Percentiles rank a stretch among this genome's conserved stretches.
Evolutionary conservation across 108 stramenopile genomes (phyloP).

Genomic region (Seminavis robusta): DNA sequence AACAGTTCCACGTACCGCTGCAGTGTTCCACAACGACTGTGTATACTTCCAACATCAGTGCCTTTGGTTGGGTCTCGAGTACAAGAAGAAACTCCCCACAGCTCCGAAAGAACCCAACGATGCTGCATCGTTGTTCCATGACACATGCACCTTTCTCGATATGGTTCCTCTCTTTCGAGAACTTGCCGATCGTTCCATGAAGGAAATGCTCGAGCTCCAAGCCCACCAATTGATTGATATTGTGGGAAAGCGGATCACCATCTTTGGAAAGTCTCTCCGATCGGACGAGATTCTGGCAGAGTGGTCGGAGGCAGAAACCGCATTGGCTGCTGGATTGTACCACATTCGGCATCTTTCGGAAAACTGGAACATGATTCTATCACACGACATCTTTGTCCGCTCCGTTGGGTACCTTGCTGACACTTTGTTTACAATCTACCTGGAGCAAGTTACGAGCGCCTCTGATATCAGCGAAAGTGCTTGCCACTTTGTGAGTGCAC

Average conservation of each 20-base stretch:
- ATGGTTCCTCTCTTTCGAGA: conserved; percentile 84
- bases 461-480: conserved; percentile 50
- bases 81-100: conserved; percentile 58
- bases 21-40: conserved; percentile 80
- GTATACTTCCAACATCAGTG: conserved; percentile 70
- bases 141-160: conserved; percentile 77
- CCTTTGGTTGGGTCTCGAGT: conserved; percentile 73
- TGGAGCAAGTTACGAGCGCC: conserved; percentile 57
- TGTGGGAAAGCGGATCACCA: conserved; percentile 45
- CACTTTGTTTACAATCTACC: conserved; percentile 49
- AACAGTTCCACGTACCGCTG: conserved; percentile 74
- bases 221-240: conserved; percentile 61
- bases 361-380: conserved; percentile 64
- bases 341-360: conserved; percentile 70
- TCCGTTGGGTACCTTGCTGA: conserved; percentile 73
- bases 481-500: conserved; percentile 52
- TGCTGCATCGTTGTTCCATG: conserved; percentile 20
- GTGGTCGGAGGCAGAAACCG: conserved; percentile 84
- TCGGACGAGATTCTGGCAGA: conserved; percentile 69
- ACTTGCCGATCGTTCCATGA: conserved; percentile 61
- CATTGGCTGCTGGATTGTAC: conserved; percentile 61
- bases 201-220: conserved; percentile 70
- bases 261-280: conserved; percentile 47
- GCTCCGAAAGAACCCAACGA: conserved; percentile 8
- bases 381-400: conserved; percentile 44